Conservation (phyloP, 202 grass and related monocot species). For the Carex arenaria region DNA sequence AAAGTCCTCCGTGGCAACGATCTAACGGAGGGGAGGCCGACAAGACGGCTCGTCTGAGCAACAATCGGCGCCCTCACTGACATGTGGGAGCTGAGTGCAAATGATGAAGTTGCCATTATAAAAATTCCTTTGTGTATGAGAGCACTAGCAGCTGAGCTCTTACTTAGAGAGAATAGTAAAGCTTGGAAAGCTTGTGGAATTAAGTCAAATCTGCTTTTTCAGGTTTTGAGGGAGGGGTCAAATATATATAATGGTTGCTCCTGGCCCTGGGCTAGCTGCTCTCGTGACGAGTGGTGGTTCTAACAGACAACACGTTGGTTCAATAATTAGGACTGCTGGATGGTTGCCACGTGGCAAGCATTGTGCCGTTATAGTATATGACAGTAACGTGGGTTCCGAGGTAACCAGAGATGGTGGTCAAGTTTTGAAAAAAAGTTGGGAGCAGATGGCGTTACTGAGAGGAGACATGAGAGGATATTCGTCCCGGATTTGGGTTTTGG, state of each 20-base stretch:
- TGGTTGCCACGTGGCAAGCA: not conserved
- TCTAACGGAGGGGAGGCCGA: not conserved
- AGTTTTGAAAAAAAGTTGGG: not conserved
- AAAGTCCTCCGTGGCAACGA: not conserved
- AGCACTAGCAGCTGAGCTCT: no score
- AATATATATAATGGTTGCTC: not conserved
- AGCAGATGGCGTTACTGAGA: not conserved
- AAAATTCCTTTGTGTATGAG: not conserved
- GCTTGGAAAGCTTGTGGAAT: not conserved
- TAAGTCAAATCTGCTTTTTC: no score
- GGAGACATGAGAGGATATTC: no score
- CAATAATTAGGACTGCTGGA: not conserved
- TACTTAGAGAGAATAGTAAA: no score
- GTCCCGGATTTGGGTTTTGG: no score
- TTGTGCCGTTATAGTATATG: not conserved
- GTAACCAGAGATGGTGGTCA: not conserved
- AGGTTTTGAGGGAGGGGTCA: not conserved
- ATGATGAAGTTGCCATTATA: not conserved
- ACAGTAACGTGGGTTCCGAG: not conserved
- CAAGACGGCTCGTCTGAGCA: not conserved
- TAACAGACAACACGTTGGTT: not conserved
- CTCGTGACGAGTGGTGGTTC: not conserved
- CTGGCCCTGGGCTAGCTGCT: not conserved
- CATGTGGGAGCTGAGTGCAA: slow-evolving; percentile 3
- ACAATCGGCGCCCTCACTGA: not conserved